These are phyloP conservation scores for Pilasporangium apinafurcum DNA, from an alignment of 352 stramenopile species.

Conservation along the genomic window DNA sequence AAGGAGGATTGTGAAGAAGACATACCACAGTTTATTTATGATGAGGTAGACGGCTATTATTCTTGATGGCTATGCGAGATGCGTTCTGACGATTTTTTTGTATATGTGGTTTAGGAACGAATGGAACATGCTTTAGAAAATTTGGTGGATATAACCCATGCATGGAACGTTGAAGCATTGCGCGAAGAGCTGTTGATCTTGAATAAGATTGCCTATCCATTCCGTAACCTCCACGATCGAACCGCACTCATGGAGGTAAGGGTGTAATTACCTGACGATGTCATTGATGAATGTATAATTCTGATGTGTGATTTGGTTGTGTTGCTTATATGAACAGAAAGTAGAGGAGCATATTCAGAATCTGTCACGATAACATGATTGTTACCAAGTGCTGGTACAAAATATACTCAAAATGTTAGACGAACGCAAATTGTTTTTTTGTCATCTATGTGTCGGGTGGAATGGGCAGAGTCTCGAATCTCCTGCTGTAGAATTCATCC, in stretches of 20 bases:
- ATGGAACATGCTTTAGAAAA: conserved; percentile 43
- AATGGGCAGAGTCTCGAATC: too few relatives aligned
- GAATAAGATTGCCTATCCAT: conserved; percentile 65
- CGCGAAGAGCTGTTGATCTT: conserved; percentile 61
- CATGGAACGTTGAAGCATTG: conserved; percentile 70
- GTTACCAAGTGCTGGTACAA: too few relatives aligned
- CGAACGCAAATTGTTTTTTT: too few relatives aligned
- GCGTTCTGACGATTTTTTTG: neutral
- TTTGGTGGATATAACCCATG: conserved; percentile 48
- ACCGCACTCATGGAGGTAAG: conserved; percentile 60
- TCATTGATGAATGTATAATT: neutral
- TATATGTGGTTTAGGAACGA: conserved; percentile 22
- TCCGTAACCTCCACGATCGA: conserved; percentile 55
- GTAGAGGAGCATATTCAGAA: too few relatives aligned
- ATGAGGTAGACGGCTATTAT: conserved; percentile 62
- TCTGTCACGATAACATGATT: too few relatives aligned
- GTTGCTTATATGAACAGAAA: too few relatives aligned
- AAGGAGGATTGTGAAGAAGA: conserved; percentile 3
- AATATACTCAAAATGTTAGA: too few relatives aligned
- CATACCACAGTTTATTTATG: conserved; percentile 62
- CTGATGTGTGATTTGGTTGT: too few relatives aligned
- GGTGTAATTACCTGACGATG: too few relatives aligned
- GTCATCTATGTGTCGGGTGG: too few relatives aligned
- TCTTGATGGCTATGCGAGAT: too few relatives aligned
- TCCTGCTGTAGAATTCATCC: too few relatives aligned